Percentiles rank a stretch among this genome's conserved stretches.
Evolutionary conservation across 768 basidiomycete genomes (phyloP).

Genomic region (Favolaschia claudopus): DNA sequence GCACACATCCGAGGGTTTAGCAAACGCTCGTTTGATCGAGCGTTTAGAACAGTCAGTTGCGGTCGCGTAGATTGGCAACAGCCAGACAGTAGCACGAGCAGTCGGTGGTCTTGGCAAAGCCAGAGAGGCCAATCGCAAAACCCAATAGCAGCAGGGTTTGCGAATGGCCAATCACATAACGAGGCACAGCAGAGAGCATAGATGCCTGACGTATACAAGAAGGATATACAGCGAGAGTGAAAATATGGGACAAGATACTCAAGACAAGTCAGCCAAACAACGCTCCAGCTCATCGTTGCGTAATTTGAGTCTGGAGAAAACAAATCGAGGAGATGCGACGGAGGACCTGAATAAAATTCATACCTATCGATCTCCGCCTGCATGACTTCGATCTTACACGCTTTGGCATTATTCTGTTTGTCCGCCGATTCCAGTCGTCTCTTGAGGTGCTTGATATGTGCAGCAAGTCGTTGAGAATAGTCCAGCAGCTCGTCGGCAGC

Average conservation of each 20-base stretch:
- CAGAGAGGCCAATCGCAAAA: no score
- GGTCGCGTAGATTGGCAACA: no score
- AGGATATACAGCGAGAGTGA: background rate
- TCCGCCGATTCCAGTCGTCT: slow-evolving; percentile 44
- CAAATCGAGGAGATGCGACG: background rate
- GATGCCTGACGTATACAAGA: background rate
- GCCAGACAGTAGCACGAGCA: no score
- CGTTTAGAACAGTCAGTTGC: no score
- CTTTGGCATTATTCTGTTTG: slow-evolving; percentile 43
- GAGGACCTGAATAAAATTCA: background rate
- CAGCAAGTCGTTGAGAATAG: background rate
- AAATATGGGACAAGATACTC: background rate
- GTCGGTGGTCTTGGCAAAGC: no score
- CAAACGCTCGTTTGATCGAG: no score
- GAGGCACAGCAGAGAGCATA: background rate
- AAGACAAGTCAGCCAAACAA: background rate
- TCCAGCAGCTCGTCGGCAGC: background rate
- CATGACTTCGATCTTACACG: slow-evolving; percentile 38
- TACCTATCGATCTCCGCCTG: slow-evolving; percentile 35
- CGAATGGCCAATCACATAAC: background rate
- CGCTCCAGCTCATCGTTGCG: slow-evolving; percentile 11
- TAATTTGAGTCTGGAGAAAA: slow-evolving; percentile 3
- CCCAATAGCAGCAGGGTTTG: background rate
- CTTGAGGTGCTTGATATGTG: slow-evolving; percentile 44
- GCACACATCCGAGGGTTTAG: no score